Percentiles rank a stretch among this genome's conserved stretches.
Evolutionary conservation across 2,329 filamentous ascomycete species (phyloP).

Genomic region (Ophiostoma novo-ulmi): DNA sequence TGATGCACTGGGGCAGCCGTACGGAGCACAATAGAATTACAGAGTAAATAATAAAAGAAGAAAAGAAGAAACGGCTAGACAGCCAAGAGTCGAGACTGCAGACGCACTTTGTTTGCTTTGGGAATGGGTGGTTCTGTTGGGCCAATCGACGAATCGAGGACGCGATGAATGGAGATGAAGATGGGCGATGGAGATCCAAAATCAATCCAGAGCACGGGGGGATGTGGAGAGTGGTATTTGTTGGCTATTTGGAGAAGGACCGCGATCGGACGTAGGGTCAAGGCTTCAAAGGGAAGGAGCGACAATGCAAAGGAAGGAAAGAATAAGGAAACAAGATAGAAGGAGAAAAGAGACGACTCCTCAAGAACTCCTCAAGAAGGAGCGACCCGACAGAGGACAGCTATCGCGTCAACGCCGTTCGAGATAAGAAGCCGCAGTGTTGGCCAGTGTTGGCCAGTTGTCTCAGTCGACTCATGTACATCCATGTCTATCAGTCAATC

Average conservation of each 20-base stretch:
- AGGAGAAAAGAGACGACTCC: background rate
- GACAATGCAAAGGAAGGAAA: background rate
- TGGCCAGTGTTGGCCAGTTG: background rate
- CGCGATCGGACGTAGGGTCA: background rate
- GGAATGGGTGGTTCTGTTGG: background rate
- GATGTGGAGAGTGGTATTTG: background rate
- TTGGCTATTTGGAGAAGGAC: background rate
- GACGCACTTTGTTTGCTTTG: background rate
- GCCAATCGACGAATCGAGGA: slow-evolving; percentile 7
- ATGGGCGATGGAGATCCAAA: background rate
- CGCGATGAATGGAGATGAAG: background rate
- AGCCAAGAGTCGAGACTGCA: slow-evolving; percentile 3
- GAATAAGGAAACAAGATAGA: background rate
- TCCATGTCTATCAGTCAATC: background rate
- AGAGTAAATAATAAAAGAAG: too few species aligned
- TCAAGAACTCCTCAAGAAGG: background rate
- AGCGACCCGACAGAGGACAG: background rate
- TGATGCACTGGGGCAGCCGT: background rate
- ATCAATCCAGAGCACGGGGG: background rate
- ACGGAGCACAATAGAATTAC: background rate
- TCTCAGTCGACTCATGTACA: background rate
- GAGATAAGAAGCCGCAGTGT: slow-evolving; percentile 11
- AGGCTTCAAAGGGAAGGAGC: background rate
- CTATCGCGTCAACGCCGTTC: background rate
- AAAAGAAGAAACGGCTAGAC: background rate